phyloP scores from a whole-genome alignment of 345 rosid genomes.

The Rhodamnia rubescens region DNA sequence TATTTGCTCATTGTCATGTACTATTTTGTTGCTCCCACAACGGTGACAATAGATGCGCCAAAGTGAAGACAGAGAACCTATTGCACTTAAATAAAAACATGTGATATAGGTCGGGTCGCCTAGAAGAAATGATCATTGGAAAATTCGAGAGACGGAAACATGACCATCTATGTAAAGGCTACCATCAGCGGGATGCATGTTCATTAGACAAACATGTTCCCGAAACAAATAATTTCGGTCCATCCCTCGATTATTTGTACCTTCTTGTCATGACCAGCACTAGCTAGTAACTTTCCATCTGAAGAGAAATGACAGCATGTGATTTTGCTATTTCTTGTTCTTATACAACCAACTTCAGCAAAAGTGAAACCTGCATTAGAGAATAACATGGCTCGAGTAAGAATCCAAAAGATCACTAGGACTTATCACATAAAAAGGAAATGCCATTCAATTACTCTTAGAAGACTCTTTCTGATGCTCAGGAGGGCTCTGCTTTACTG shows the following conservation, averaged over 20 bases:
- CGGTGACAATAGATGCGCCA: neutral
- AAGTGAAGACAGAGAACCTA: neutral
- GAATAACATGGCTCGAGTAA: neutral
- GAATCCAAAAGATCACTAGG: neutral
- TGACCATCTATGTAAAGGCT: neutral
- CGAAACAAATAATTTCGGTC: neutral
- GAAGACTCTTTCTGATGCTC: slow-evolving; percentile 39
- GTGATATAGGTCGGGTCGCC: neutral
- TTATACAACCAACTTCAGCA: slow-evolving; percentile 47
- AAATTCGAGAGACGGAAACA: neutral
- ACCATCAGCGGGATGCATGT: neutral
- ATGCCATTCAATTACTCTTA: slow-evolving; percentile 21
- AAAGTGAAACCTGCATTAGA: slow-evolving; percentile 38
- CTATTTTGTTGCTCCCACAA: neutral
- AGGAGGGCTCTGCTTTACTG: slow-evolving; percentile 27
- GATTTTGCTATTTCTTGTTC: slow-evolving; percentile 47
- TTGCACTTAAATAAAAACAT: neutral
- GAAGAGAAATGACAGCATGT: slow-evolving; percentile 82
- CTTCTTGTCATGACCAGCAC: slow-evolving; percentile 72
- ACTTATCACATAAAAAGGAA: neutral
- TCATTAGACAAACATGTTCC: neutral
- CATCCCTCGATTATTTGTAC: slow-evolving; percentile 11
- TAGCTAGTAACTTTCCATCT: slow-evolving; percentile 62
- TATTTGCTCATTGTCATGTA: neutral
- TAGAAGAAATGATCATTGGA: neutral